Evolutionary conservation across 1,284 basidiomycete species (phyloP).

Genomic region (Moesziomyces sp.): DNA sequence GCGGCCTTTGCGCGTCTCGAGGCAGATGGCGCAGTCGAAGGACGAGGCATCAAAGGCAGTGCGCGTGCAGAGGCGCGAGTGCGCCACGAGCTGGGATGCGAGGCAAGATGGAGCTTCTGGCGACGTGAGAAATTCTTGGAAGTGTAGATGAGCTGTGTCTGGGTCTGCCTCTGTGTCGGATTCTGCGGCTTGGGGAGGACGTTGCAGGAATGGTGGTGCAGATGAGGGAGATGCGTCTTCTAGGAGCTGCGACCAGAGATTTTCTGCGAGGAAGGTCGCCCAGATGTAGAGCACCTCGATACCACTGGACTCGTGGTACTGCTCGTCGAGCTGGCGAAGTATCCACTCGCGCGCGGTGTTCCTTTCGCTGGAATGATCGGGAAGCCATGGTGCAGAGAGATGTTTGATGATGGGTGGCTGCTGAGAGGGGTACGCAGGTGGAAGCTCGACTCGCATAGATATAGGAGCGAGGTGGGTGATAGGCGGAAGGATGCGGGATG

Average conservation of each 20-base stretch:
- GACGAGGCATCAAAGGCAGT: slow-evolving; percentile 36
- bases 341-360: slow-evolving; percentile 11
- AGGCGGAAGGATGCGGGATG: slow-evolving; percentile 10
- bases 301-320: slow-evolving; percentile 29
- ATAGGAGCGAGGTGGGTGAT: slow-evolving; percentile 37
- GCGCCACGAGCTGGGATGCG: slow-evolving; percentile 25
- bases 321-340: slow-evolving; percentile 20
- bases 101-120: slow-evolving; percentile 15
- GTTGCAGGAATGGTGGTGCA: slow-evolving; percentile 10
- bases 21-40: slow-evolving; percentile 52
- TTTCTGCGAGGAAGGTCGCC: slow-evolving; percentile 34
- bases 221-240: slow-evolving; percentile 1
- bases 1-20: slow-evolving; percentile 46
- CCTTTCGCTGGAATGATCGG: background rate
- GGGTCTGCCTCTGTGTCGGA: background rate
- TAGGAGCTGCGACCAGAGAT: slow-evolving; percentile 32
- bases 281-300: slow-evolving; percentile 46
- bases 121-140: slow-evolving; percentile 23
- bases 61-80: slow-evolving; percentile 38
- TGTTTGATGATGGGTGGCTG: slow-evolving; percentile 20
- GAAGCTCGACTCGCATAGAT: slow-evolving; percentile 23
- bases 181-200: no score
- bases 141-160: slow-evolving; percentile 4
- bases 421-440: slow-evolving; percentile 27
- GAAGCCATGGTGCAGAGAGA: slow-evolving; percentile 41